Percentiles rank a stretch among this genome's conserved stretches.
Evolutionary conservation across 345 rosid genomes (phyloP).

Genomic region (Trapa incisa): DNA sequence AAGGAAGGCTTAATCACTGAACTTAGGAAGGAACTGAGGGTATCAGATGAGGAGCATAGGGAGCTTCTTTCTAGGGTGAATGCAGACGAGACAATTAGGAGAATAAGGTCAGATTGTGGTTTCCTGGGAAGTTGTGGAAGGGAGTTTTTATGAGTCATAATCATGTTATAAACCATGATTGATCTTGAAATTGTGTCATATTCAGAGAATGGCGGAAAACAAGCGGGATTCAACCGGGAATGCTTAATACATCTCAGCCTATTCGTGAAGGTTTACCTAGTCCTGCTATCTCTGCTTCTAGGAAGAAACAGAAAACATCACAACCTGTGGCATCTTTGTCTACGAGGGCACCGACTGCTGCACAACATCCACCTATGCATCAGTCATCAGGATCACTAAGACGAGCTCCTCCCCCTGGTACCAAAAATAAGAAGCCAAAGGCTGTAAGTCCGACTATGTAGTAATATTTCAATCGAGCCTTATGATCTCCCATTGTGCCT

Average conservation of each 20-base stretch:
- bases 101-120: slow-evolving; percentile 59
- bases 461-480: neutral
- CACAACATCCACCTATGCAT: slow-evolving; percentile 59
- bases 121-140: neutral
- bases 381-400: slow-evolving; percentile 70
- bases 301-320: slow-evolving; percentile 83
- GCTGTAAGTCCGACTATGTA: slow-evolving; percentile 35
- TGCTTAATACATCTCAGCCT: slow-evolving; percentile 52
- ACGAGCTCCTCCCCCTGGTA: slow-evolving; percentile 61
- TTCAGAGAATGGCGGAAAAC: slow-evolving; percentile 91
- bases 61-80: slow-evolving; percentile 78
- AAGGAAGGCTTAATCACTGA: slow-evolving; percentile 94
- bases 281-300: slow-evolving; percentile 86
- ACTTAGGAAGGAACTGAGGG: slow-evolving; percentile 88
- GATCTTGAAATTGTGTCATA: slow-evolving; percentile 10
- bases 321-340: slow-evolving; percentile 63
- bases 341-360: slow-evolving; percentile 72
- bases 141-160: slow-evolving; percentile 13
- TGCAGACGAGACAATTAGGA: slow-evolving; percentile 72
- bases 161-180: neutral
- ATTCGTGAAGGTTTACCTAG: slow-evolving; percentile 60
- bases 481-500: neutral
- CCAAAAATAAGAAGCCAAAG: slow-evolving; percentile 75
- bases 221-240: slow-evolving; percentile 52
- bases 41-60: slow-evolving; percentile 96